These are phyloP conservation scores for Hypomontagnella monticulosa DNA, from an alignment of 495 filamentous ascomycete genomes.

Conservation along the genomic window DNA sequence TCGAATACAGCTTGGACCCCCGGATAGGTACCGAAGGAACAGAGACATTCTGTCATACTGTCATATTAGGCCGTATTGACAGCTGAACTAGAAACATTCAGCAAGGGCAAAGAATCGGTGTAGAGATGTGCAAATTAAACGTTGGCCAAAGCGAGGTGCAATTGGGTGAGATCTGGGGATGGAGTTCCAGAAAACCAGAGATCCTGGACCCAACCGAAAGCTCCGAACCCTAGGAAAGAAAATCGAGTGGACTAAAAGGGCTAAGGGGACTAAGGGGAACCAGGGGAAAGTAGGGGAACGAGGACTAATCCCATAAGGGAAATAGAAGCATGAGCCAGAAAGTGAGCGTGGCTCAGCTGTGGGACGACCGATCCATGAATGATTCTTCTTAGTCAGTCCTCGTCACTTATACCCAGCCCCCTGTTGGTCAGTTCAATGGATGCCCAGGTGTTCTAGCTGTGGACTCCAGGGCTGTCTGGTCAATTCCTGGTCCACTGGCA, in stretches of 20 bases:
- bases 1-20: constrained; percentile 6
- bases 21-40: constrained; percentile 6
- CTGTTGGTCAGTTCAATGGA: background rate
- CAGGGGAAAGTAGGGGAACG: background rate
- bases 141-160: constrained; percentile 23
- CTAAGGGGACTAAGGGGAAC: background rate
- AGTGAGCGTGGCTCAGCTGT: constrained; percentile 25
- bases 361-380: background rate
- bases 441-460: too few relatives aligned
- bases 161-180: constrained; percentile 41
- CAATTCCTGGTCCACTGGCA: background rate
- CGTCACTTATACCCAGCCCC: background rate
- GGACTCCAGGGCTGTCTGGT: too few relatives aligned
- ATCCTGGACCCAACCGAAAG: constrained; percentile 31
- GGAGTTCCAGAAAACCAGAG: constrained; percentile 28
- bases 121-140: constrained; percentile 41
- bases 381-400: background rate
- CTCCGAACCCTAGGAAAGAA: constrained; percentile 17
- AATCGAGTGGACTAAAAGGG: too few relatives aligned
- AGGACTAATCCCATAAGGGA: constrained; percentile 1
- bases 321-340: constrained; percentile 27
- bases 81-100: constrained; percentile 16
- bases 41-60: background rate
- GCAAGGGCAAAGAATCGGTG: constrained; percentile 44
- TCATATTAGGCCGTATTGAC: background rate